A percentile compares a stretch with the other conserved stretches of the same genome.
Evolutionary conservation across 2,329 filamentous ascomycete genomes (phyloP).

Genomic region (Cercospora sojina): DNA sequence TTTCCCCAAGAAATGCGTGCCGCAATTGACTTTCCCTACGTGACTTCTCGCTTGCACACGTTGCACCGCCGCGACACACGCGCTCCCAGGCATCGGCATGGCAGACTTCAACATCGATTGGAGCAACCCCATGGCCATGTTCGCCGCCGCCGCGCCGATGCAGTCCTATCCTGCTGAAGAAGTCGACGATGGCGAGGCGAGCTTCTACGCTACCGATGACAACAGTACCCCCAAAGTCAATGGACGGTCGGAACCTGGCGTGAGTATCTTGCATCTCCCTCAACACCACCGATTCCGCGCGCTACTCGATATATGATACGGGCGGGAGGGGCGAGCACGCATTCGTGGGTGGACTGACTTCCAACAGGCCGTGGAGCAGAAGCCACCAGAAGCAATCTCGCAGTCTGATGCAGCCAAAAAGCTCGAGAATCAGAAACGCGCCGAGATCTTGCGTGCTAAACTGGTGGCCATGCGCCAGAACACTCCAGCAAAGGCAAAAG

Average conservation of each 20-base stretch:
- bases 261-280: constrained; percentile 12
- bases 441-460: constrained; percentile 38
- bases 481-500: constrained; percentile 22
- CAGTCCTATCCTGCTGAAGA: constrained; percentile 15
- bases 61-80: background rate
- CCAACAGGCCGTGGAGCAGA: constrained; percentile 16
- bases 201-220: constrained; percentile 26
- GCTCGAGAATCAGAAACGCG: constrained; percentile 30
- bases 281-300: background rate
- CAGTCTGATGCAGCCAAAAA: constrained; percentile 20
- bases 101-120: constrained; percentile 26
- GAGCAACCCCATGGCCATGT: constrained; percentile 27
- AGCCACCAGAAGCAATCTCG: background rate
- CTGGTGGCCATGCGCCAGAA: constrained; percentile 31
- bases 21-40: background rate
- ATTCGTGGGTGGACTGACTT: constrained; percentile 24
- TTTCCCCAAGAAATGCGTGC: background rate
- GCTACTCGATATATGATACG: background rate
- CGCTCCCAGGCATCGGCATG: background rate
- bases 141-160: constrained; percentile 14
- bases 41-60: background rate
- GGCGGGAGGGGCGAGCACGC: background rate
- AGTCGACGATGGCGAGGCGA: constrained; percentile 27
- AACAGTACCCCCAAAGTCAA: constrained; percentile 8
- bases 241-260: constrained; percentile 22